A percentile compares a stretch with the other conserved stretches of the same genome.
Evolutionary conservation across 805 yeast species (phyloP).

Genomic region (Metschnikowia anglica): DNA sequence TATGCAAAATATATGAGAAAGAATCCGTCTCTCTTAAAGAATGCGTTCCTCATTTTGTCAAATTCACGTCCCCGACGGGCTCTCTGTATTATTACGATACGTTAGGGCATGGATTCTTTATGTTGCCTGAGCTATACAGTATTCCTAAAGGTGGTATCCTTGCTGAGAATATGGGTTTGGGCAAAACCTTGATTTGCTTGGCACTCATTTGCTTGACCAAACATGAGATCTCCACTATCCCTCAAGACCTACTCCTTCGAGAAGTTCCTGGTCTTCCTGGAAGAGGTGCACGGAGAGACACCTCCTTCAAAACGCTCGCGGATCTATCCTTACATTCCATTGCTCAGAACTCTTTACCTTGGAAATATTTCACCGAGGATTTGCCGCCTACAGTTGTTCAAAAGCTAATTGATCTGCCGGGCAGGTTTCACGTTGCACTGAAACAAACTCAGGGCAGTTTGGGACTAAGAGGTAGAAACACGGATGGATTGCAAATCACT

Average conservation of each 20-base stretch:
- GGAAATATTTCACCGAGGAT: slow-evolving; percentile 49
- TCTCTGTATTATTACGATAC: slow-evolving; percentile 39
- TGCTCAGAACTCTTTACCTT: slow-evolving; percentile 51
- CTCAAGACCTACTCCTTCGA: slow-evolving; percentile 29
- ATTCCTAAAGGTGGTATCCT: slow-evolving; percentile 62
- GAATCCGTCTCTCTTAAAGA: slow-evolving; percentile 41
- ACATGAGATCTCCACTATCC: slow-evolving; percentile 48
- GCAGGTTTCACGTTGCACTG: slow-evolving; percentile 40
- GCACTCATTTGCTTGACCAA: slow-evolving; percentile 57
- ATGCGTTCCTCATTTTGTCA: slow-evolving; percentile 36
- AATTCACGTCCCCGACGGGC: slow-evolving; percentile 23
- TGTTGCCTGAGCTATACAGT: slow-evolving; percentile 41
- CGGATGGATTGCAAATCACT: slow-evolving; percentile 5
- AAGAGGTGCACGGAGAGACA: too few species aligned
- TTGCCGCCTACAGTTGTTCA: slow-evolving; percentile 46
- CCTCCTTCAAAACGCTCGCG: slow-evolving; percentile 19
- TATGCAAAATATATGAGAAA: slow-evolving; percentile 56
- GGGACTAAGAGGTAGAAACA: slow-evolving; percentile 20
- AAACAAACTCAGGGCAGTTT: slow-evolving; percentile 19
- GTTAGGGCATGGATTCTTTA: slow-evolving; percentile 26
- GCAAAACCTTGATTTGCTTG: slow-evolving; percentile 60
- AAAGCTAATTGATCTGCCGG: slow-evolving; percentile 40
- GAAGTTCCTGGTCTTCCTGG: slow-evolving; percentile 12
- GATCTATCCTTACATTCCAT: slow-evolving; percentile 46
- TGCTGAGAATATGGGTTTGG: slow-evolving; percentile 70